These are phyloP conservation scores for Desmodesmus armatus DNA, from an alignment of 139 green algal species.

Conservation along the genomic window DNA sequence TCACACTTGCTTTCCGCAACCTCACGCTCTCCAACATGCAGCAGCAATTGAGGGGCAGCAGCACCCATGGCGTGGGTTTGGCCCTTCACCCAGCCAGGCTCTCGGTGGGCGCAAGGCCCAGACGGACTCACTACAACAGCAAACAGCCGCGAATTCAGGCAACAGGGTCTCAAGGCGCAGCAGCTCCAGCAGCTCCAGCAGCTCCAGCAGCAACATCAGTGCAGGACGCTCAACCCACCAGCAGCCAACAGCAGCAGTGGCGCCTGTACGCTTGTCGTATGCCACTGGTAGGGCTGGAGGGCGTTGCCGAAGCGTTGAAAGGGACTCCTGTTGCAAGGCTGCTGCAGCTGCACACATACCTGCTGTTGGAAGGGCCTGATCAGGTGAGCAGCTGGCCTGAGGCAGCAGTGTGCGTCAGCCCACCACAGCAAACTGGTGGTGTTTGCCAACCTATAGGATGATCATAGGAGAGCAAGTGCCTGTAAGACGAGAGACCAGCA, in stretches of 20 bases:
- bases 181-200: neutral
- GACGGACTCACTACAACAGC: neutral
- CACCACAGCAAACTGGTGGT: neutral
- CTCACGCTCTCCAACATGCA: neutral
- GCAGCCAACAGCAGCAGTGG: too few relatives aligned
- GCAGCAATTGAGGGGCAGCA: too few relatives aligned
- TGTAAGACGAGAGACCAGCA: neutral
- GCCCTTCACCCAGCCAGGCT: too few relatives aligned
- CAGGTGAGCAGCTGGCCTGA: neutral
- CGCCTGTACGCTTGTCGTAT: too few relatives aligned
- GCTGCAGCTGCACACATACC: slow-evolving; percentile 26
- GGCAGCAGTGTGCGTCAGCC: neutral
- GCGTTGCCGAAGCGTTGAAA: neutral
- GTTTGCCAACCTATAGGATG: neutral
- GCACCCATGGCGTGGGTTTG: too few relatives aligned
- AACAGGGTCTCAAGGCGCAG: too few relatives aligned
- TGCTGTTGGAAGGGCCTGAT: slow-evolving; percentile 13
- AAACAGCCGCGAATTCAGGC: too few relatives aligned
- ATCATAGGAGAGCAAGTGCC: neutral
- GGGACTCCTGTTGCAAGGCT: neutral
- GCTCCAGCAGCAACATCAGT: neutral
- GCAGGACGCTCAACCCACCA: too few relatives aligned
- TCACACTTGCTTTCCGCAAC: neutral
- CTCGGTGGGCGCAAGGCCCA: too few relatives aligned
- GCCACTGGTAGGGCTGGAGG: slow-evolving; percentile 25